Evolutionary conservation across 1,284 basidiomycete genomes (phyloP), one percentile per base, ranked within the genome.

Genomic region (Tremellales sp.): DNA sequence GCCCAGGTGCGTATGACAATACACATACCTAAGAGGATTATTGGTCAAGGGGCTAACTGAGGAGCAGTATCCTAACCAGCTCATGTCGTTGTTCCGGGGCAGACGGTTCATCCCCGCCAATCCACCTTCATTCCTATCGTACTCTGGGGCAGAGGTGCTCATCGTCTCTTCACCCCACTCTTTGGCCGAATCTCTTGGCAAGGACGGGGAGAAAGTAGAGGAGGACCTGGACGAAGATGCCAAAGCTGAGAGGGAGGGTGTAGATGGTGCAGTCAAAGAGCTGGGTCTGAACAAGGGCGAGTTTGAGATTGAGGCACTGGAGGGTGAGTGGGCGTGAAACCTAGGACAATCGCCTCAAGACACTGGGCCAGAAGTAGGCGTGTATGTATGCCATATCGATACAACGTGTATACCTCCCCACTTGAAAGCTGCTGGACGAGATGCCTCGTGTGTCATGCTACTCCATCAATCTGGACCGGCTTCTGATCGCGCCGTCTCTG

Each of bases 101-200:
- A 67, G 54, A 3, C 70, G 79, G 17, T 85, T 83, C 61, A 78
- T 80, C 36, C 76, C 77, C 2, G 80, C 81, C 40, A 78, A 81
- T 60, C 78, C 76, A 15, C 73, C 75, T 1, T 77, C 81, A 37
- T 61, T 84, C 49, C 70, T 86, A 48, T 78, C 84, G 51, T 80
- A 81, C 54, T 66, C 76, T 46, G 80, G 82, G 0, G 77, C 79
- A 0, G 80, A 85, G 57, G 48, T 85, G 21, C 62, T 85, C 40
- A 72, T 85, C 48, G 80, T 85, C 52, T 80, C 79, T 2, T 63
- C 61, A 3, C 54, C 61, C 15, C 64, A 67, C 39, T 51, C 58
- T n/a, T 42, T 64, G 19, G 43, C 53, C 8, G 62, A 67, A 4
- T 53, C 54, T 22, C 46, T 66, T n/a, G 78, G 80, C 0, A 75